Evolutionary conservation across 345 rosid species (phyloP), one percentile per base, ranked within the genome.

Genomic region (Eucalyptus dawsonii): DNA sequence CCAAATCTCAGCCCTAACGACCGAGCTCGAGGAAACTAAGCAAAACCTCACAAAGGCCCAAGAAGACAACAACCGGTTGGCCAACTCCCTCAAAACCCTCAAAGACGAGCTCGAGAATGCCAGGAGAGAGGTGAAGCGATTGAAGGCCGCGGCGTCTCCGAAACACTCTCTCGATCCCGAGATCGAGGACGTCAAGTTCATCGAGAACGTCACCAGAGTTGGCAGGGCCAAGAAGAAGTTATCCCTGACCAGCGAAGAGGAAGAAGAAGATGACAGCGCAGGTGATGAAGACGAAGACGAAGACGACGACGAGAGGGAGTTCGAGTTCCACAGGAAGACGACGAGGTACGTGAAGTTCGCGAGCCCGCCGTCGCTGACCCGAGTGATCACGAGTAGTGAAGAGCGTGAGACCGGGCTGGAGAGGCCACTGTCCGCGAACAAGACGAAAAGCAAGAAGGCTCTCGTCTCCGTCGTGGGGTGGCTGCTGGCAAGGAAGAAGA

Each of bases 331-430:
- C 10, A 93, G 93, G 92, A 95, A 91, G 92, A 93, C 90, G 89
- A 94, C 90, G 87, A 93, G 95, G 86, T 93, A 90, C 31, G 98
- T 95, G 88, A 94, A 93, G 34, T 96, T 96, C 47, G 96, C 97
- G 27, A 95, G 95, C 90, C 92, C 97, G 14, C 94, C 95, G 31
- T 87, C 95, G 12, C 83, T 92, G 47, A 87, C 97, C 47, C 91
- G 91, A 76, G 94, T 94, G 87, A 91, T 93, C 83, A 89, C 58
- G 22, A 89, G 89, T 27, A 91, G 89, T 60, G 91, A 92, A 80
- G 89, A 88, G 31, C 44, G 76, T 5, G 91, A 91, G 2, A 22
- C 62, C 50, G 88, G 31, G 34, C 65, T 92, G 6, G 92, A 90
- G 87, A 92, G 92, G 89, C 89, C 86, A 44, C 91, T 88, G 89